Percentiles rank a stretch among this genome's conserved stretches.
These are phyloP conservation scores for Phtheirospermum japonicum DNA, from an alignment of 257 asterid genomes.

Conservation along the genomic window DNA sequence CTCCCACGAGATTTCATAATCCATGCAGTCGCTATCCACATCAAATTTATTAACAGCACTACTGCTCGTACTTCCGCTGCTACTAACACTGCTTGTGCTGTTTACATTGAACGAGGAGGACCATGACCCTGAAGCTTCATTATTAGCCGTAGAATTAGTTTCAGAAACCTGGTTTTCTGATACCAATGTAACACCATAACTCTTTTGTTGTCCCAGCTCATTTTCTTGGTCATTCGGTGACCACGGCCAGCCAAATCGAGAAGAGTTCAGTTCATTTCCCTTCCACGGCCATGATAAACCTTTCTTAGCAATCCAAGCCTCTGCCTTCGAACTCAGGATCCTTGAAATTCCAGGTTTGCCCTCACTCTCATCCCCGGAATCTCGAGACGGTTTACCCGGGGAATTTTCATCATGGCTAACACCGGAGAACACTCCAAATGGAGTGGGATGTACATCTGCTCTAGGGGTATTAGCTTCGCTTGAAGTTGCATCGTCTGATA, in stretches of 20 bases:
- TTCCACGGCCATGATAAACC: constrained; percentile 83
- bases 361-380: constrained; percentile 75
- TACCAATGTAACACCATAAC: constrained; percentile 34
- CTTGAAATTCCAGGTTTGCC: constrained; percentile 66
- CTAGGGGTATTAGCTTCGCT: constrained; percentile 89
- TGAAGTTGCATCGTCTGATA: constrained; percentile 71
- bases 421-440: constrained; percentile 64
- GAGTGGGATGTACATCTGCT: constrained; percentile 64
- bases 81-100: constrained; percentile 90
- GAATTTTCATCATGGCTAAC: constrained; percentile 40
- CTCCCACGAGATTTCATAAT: constrained; percentile 95
- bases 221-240: constrained; percentile 57
- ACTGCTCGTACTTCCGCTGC: constrained; percentile 80
- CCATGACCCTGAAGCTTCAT: constrained; percentile 89
- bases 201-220: constrained; percentile 47
- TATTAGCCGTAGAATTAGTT: constrained; percentile 40
- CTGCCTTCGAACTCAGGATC: constrained; percentile 73
- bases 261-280: constrained; percentile 58
- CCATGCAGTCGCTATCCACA: constrained; percentile 69
- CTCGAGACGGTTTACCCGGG: constrained; percentile 42
- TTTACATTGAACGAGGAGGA: constrained; percentile 71
- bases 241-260: constrained; percentile 77
- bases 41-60: constrained; percentile 69
- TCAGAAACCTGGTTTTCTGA: constrained; percentile 50
- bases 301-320: constrained; percentile 75